Evolutionary conservation across 2,329 filamentous ascomycete genomes (phyloP), one percentile per base, ranked within the genome.

Genomic region (Colletotrichum sp.): DNA sequence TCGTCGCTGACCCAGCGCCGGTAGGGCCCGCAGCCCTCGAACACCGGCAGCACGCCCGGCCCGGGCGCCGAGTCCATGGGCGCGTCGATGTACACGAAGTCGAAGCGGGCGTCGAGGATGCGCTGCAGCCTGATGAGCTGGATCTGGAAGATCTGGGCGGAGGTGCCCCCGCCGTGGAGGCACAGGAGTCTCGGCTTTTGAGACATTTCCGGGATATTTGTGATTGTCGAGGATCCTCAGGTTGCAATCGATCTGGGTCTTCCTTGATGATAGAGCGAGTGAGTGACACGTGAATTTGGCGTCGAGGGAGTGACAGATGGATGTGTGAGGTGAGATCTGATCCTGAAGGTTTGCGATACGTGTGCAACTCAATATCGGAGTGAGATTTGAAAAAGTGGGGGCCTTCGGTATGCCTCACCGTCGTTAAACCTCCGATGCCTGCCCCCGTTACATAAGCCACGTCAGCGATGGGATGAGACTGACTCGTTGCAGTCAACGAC

Each of bases 1-100:
- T 75, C 73, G 70, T 75, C 73, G 57, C 57, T 68, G 39, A 76
- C 71, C 74, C 74, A 76, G 34, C 74, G 71, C 34, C 59, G 34
- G 66, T 61, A 76, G 32, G 74, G 74, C 6, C 60, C 74, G 52
- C 74, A 76, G 0, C 74, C 74, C 39, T 74, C 71, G 36, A 74
- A 76, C 9, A 76, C 71, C 11, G 74, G 74, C 1, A 74, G 52
- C 11, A 76, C 74, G 48, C 71, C 74, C 1, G 74, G 74, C 12
- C 74, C 74, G 7, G 74, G 44, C 25, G 60, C 48, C 36, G 39
- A 55, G 25, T 74, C 65, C 30, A 76, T 70, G 34, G 74, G 74
- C 8, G 71, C 74, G 22, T 76, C 74, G 15, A 76, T 28, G 61
- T 30, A 76, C 4, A 75, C 60, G 22, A 76, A 55, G 6, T 74